Evolutionary conservation across 495 filamentous ascomycete genomes (phyloP).

Genomic region (Aspergillus diversus): DNA sequence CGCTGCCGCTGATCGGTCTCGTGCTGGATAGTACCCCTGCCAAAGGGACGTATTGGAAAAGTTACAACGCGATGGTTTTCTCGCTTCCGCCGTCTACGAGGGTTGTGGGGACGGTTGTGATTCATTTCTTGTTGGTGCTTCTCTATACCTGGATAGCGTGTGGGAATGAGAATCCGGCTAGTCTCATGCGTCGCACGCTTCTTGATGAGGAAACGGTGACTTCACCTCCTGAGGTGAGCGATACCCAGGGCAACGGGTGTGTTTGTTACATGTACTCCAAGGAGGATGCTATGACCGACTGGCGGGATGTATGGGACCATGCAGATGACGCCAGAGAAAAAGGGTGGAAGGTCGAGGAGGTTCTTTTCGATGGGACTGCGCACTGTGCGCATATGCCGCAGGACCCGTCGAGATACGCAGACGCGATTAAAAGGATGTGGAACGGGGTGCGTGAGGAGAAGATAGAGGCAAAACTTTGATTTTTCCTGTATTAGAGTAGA

Average conservation of each 20-base stretch:
- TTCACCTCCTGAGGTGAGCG: background rate
- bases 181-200: constrained; percentile 7
- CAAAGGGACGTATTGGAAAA: constrained; percentile 12
- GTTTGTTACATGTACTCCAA: constrained; percentile 11
- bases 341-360: constrained; percentile 9
- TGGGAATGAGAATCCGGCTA: constrained; percentile 13
- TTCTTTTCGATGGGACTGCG: constrained; percentile 8
- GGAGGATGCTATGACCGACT: constrained; percentile 9
- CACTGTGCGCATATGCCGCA: constrained; percentile 10
- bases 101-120: background rate
- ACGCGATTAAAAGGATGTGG: background rate
- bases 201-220: constrained; percentile 10
- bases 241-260: background rate
- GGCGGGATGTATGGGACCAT: constrained; percentile 9
- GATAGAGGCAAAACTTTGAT: background rate
- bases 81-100: constrained; percentile 5
- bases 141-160: constrained; percentile 13
- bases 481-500: background rate
- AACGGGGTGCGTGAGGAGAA: background rate
- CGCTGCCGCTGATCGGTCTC: constrained; percentile 6
- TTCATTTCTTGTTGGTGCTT: constrained; percentile 6
- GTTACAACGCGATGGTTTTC: constrained; percentile 15
- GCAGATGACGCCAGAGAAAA: constrained; percentile 4
- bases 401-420: background rate
- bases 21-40: constrained; percentile 12